phyloP scores from a whole-genome alignment of 2,329 filamentous ascomycete genomes.

The Diaporthe sp. region DNA sequence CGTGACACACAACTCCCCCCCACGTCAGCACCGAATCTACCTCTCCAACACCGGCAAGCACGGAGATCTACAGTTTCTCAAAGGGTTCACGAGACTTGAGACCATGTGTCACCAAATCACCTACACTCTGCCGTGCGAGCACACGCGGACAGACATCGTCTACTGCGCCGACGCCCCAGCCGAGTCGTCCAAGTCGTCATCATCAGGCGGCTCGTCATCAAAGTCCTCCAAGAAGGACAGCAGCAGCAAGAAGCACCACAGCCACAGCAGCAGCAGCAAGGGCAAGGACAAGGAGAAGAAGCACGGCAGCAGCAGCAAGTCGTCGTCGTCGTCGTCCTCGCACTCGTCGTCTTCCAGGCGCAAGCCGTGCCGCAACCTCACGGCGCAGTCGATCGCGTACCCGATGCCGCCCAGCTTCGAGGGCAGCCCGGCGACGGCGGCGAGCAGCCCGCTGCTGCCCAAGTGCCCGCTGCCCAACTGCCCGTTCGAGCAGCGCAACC shows the following conservation, averaged over 20 bases:
- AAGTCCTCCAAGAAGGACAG: conserved; percentile 36
- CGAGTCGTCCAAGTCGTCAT: conserved; percentile 41
- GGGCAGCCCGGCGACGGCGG: conserved; percentile 46
- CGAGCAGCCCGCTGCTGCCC: conserved; percentile 50
- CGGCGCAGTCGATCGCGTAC: conserved; percentile 59
- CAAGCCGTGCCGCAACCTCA: conserved; percentile 59
- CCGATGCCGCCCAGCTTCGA: conserved; percentile 62
- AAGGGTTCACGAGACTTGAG: conserved; percentile 26
- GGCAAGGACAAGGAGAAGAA: conserved; percentile 44
- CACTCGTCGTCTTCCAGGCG: conserved; percentile 44
- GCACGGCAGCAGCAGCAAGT: conserved; percentile 25
- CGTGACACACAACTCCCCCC: neutral
- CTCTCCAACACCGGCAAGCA: neutral
- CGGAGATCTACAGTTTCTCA: conserved; percentile 5
- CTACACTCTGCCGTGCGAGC: conserved; percentile 66
- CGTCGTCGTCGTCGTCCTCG: conserved; percentile 39
- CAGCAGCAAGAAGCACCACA: conserved; percentile 33
- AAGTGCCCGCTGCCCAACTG: conserved; percentile 62
- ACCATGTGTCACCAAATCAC: conserved; percentile 64
- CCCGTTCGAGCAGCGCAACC: conserved; percentile 63
- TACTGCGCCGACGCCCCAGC: conserved; percentile 59
- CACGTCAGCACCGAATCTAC: neutral
- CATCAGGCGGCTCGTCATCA: conserved; percentile 42
- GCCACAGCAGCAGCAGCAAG: conserved; percentile 26
- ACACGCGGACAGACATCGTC: conserved; percentile 59